Conservation (phyloP, 2,329 filamentous ascomycete species). For the Aspergillus sp. region DNA sequence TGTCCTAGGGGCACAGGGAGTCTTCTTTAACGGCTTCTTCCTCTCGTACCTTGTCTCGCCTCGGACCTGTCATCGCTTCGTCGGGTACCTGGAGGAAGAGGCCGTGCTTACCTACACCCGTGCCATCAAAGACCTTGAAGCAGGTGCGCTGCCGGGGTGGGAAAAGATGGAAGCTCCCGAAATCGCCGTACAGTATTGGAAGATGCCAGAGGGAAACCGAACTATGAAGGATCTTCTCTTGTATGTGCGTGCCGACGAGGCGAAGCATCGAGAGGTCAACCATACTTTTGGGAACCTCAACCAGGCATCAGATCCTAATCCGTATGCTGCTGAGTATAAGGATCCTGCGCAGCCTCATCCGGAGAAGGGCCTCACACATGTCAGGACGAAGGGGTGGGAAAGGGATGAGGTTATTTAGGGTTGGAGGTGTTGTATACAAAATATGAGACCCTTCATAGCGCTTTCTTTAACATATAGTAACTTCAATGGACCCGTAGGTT, state of each 20-base stretch:
- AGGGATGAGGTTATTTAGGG: slow-evolving; percentile 71
- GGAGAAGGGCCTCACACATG: slow-evolving; percentile 67
- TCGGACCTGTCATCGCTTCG: slow-evolving; percentile 88
- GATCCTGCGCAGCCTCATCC: slow-evolving; percentile 69
- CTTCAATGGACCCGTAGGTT: too few relatives aligned
- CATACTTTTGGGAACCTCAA: slow-evolving; percentile 90
- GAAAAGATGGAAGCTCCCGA: slow-evolving; percentile 77
- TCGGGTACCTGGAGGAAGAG: slow-evolving; percentile 96
- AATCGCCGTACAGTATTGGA: slow-evolving; percentile 90
- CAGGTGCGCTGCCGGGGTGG: slow-evolving; percentile 84
- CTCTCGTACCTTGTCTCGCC: slow-evolving; percentile 84
- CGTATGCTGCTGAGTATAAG: slow-evolving; percentile 84
- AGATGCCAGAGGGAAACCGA: slow-evolving; percentile 81
- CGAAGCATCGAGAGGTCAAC: slow-evolving; percentile 91
- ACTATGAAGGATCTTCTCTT: slow-evolving; percentile 86
- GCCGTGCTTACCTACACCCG: slow-evolving; percentile 94
- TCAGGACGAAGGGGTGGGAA: slow-evolving; percentile 77
- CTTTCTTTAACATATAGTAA: too few relatives aligned
- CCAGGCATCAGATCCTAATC: slow-evolving; percentile 86
- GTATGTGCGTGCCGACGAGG: slow-evolving; percentile 87
- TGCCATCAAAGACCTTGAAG: slow-evolving; percentile 83
- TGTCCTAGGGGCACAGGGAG: slow-evolving; percentile 89
- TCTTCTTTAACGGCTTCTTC: slow-evolving; percentile 97
- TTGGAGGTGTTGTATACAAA: background rate
- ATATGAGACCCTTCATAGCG: background rate